A percentile compares a stretch with the other conserved stretches of the same genome.
Conservation (phyloP, 495 filamentous ascomycete genomes). For the Hypoxylon lienhwacheense region DNA sequence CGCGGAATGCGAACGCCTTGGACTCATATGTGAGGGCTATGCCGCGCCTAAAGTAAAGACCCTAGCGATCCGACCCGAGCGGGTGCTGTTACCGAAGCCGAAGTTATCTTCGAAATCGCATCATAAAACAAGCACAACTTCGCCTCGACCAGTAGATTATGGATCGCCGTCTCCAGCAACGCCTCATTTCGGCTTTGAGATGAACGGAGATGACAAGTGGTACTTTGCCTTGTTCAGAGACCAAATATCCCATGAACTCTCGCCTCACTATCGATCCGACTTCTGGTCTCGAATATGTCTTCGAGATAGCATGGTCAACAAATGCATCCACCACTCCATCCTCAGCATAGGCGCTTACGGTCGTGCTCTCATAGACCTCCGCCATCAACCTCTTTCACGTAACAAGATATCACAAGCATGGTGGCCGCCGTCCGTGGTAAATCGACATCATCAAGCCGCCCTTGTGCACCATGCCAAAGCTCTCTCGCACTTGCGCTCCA, state of each 20-base stretch:
- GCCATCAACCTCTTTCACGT: conserved; percentile 4
- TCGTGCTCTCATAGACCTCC: conserved; percentile 32
- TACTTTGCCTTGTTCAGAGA: conserved; percentile 32
- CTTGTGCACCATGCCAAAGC: conserved; percentile 35
- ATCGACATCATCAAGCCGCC: conserved; percentile 31
- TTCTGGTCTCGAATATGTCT: conserved; percentile 31
- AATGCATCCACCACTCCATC: conserved; percentile 36
- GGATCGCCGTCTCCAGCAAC: not conserved
- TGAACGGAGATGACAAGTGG: conserved; percentile 31
- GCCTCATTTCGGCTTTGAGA: conserved; percentile 28
- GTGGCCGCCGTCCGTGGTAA: conserved; percentile 27
- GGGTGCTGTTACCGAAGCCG: conserved; percentile 31
- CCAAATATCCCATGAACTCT: conserved; percentile 27
- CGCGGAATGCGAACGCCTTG: conserved; percentile 33
- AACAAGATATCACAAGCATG: conserved; percentile 13
- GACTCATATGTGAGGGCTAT: conserved; percentile 35
- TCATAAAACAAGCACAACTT: not conserved
- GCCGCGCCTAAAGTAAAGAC: conserved; percentile 25
- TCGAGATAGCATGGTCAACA: conserved; percentile 28
- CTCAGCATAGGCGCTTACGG: conserved; percentile 36
- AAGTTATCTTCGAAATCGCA: conserved; percentile 16
- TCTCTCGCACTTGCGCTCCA: conserved; percentile 31
- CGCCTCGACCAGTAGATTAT: conserved; percentile 8
- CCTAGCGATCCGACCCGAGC: conserved; percentile 12
- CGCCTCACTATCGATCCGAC: conserved; percentile 22